Percentiles rank a stretch among this genome's conserved stretches.
phyloP scores from a whole-genome alignment of 2,329 filamentous ascomycete genomes.

The Fusarium miscanthi region DNA sequence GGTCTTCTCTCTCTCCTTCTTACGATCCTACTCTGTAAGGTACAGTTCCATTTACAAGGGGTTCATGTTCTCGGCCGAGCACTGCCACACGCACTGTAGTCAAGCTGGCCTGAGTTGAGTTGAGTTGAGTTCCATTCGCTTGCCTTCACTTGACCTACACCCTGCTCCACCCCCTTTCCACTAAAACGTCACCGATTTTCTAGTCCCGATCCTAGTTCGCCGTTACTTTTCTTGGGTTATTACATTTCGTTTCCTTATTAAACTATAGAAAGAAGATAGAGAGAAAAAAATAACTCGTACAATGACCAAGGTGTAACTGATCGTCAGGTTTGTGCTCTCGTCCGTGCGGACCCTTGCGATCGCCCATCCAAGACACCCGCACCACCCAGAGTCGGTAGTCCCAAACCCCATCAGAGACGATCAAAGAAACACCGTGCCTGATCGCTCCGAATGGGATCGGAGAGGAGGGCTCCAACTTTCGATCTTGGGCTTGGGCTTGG shows the following conservation, averaged over 20 bases:
- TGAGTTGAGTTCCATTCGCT: not conserved
- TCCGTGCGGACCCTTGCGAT: constrained; percentile 17
- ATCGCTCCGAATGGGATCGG: constrained; percentile 25
- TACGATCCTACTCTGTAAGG: not conserved
- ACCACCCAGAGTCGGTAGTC: not conserved
- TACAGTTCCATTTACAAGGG: not conserved
- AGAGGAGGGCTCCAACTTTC: constrained; percentile 10
- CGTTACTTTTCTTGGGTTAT: constrained; percentile 6
- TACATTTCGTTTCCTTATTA: constrained; percentile 22
- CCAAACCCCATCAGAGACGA: not conserved
- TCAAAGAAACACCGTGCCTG: constrained; percentile 10
- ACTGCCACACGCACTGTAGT: constrained; percentile 29
- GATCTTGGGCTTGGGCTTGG: not conserved
- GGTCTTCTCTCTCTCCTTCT: constrained; percentile 3
- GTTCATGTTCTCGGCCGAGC: constrained; percentile 42
- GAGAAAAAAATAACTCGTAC: not conserved
- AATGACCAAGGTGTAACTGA: not conserved
- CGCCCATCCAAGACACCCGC: constrained; percentile 1
- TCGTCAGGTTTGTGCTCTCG: constrained; percentile 15
- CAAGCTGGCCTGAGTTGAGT: not conserved
- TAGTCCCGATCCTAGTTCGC: constrained; percentile 31
- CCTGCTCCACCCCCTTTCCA: constrained; percentile 8
- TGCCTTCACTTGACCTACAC: not conserved
- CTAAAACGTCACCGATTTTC: constrained; percentile 31
- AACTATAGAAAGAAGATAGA: constrained; percentile 1